Base-by-base conservation (phyloP, 1,284 basidiomycete genomes). In the Ustilago xerochloae region DNA sequence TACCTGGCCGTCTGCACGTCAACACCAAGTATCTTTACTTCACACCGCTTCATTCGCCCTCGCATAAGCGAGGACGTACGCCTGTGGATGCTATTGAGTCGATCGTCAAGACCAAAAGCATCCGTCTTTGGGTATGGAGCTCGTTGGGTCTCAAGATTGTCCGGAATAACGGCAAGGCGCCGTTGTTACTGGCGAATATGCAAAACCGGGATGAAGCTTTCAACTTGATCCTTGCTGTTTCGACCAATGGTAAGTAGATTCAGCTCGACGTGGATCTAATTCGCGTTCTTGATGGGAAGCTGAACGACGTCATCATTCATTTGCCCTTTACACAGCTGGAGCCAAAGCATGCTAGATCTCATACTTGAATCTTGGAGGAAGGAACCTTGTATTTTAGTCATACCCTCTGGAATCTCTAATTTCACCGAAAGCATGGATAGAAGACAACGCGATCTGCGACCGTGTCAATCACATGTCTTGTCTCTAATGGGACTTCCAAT, bases 191-290 rank as follows among this genome's bases (percentile, higher is more conserved):
- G 30, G 63, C 77, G 8, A 84, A 84, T 35, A 54, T 84, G 66
- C 50, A 71, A 35, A 74, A 81, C 35, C 65, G 82, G n/a, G 81
- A 84, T 49, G 80, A 84, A 38, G 78, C 79, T 0, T 84, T 84
- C 54, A 84, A 84, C 30, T 59, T 84, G 36, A 66, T 83, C 10
- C 49, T 83, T 6, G 79, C 82, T 10, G 70, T 82, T 0, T 75
- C 78, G 4, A 71, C 78, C 2, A 70, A 79, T 48, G 41, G 41
- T 26, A 13, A 43, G 41, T 43, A 43, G 12, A 13, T 13, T n/a
- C n/a, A n/a, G n/a, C n/a, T n/a, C 18, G 2, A 26, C 10, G 7
- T 15, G 26, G 8, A 13, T 8, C n/a, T 26, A 9, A n/a, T 15
- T 26, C 3, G 13, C 15, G 35, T 18, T 29, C 6, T 2, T 12